Evolutionary conservation across 2,329 filamentous ascomycete species (phyloP).

Genomic region (Colletotrichum theobromicola): DNA sequence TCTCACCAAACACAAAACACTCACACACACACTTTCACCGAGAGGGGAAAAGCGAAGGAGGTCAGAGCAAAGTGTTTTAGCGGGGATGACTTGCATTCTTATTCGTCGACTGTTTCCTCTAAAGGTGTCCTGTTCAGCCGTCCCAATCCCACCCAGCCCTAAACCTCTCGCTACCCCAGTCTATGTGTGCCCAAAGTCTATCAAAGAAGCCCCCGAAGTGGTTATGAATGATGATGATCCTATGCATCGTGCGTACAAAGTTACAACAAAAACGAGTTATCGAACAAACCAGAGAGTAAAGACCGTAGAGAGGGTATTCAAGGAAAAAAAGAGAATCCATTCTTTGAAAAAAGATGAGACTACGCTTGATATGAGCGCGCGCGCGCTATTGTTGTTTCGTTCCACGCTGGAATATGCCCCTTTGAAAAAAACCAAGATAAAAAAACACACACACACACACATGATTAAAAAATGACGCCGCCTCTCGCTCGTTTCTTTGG

Average conservation of each 20-base stretch:
- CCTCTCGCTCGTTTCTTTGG: slow-evolving; percentile 9
- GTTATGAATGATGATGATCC: neutral
- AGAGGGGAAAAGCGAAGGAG: neutral
- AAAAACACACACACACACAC: neutral
- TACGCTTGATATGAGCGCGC: neutral
- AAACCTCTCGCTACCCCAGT: neutral
- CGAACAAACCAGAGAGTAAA: neutral
- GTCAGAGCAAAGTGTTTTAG: neutral
- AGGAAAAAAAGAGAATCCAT: neutral
- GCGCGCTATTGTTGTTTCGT: slow-evolving; percentile 1
- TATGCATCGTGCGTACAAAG: neutral
- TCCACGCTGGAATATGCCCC: slow-evolving; percentile 12
- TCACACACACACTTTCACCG: neutral
- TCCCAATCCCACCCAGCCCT: neutral
- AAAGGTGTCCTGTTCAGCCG: neutral
- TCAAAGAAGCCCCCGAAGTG: neutral
- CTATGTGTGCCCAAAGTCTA: slow-evolving; percentile 11
- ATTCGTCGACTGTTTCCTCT: slow-evolving; percentile 1
- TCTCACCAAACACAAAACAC: neutral
- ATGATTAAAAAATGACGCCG: neutral
- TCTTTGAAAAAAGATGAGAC: neutral
- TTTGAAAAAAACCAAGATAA: neutral
- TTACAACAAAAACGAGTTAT: neutral
- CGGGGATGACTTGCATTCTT: neutral
- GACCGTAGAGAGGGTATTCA: slow-evolving; percentile 1